Evolutionary conservation across 164 flowering plant genomes (phyloP), one percentile per base, ranked within the genome.

Genomic region (Platanus orientalis): DNA sequence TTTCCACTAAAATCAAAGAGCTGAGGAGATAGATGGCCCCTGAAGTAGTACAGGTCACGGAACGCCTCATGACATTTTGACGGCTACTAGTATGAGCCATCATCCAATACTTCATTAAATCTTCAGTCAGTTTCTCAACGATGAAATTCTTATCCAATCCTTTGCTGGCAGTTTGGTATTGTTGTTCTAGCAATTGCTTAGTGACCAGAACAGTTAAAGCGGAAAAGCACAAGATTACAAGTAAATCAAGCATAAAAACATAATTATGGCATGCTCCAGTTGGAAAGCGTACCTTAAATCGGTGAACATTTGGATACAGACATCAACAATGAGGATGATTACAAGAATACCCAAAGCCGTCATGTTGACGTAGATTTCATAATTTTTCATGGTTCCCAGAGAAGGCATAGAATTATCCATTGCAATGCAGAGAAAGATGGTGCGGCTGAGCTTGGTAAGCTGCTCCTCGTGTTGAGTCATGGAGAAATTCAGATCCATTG

Each of bases 21-120:
- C 79, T 58, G 7, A 85, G 53, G 21, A 84, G 76, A 58, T 84
- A 80, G 39, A 80, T 34, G 1, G 79, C 81, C 27, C 87, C 87
- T 0, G 85, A 76, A 32, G 87, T 81, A 20, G 78, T 73, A 61
- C 81, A 77, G 0, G 79, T 75, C n/a, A 73, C 90, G 0, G 77
- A 82, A 23, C 89, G 76, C 14, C 73, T 90, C 56, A 80, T 61
- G 57, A 85, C 95, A 61, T 82, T 80, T 52, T 84, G 90, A 19
- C 86, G 90, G 65, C 73, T 71, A 40, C 72, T 27, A 13, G 89
- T 81, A 51, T 77, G 79, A 29, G 87, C 84, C 87, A 85, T 88
- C 82, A 81, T 75, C 89, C 88, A 84, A 54, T 51, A 78, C 44
- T 73, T 81, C 51, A 30, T 69, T 26, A 85, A 30, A 48, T 69